Conservation (phyloP, 441 rosid species). For the Erysimum pusillum region DNA sequence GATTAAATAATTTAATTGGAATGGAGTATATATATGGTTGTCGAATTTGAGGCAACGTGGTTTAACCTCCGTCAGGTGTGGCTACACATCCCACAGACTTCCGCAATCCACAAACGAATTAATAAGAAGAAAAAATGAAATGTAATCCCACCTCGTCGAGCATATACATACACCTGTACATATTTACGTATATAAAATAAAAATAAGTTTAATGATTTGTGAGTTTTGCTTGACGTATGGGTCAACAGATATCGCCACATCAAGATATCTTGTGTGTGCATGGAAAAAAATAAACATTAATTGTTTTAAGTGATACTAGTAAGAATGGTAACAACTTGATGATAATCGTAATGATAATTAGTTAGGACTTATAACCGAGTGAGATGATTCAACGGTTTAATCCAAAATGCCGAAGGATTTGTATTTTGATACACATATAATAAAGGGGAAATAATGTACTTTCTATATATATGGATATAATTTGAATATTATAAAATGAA, state of each 20-base stretch:
- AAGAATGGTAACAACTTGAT: slow-evolving; percentile 3
- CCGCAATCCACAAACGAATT: slow-evolving; percentile 33
- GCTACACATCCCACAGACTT: slow-evolving; percentile 54
- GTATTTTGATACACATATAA: background rate
- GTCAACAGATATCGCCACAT: slow-evolving; percentile 33
- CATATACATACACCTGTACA: background rate
- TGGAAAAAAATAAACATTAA: background rate
- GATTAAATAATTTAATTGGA: background rate
- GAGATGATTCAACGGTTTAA: slow-evolving; percentile 4
- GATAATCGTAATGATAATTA: background rate
- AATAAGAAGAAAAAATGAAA: background rate
- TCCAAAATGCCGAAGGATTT: slow-evolving; percentile 13
- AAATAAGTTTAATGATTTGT: slow-evolving; percentile 1
- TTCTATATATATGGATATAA: background rate
- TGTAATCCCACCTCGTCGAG: slow-evolving; percentile 3
- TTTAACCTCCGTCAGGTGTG: slow-evolving; percentile 44
- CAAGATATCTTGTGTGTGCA: slow-evolving; percentile 23
- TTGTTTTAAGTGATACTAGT: background rate
- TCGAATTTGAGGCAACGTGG: slow-evolving; percentile 46
- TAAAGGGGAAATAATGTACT: background rate
- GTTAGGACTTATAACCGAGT: slow-evolving; percentile 7
- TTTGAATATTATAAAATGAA: slow-evolving; percentile 6
- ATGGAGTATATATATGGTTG: background rate
- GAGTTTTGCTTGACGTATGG: slow-evolving; percentile 26
- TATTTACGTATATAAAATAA: background rate